phyloP scores from a whole-genome alignment of 1,284 basidiomycete genomes.

The Ceratobasidium sp. region DNA sequence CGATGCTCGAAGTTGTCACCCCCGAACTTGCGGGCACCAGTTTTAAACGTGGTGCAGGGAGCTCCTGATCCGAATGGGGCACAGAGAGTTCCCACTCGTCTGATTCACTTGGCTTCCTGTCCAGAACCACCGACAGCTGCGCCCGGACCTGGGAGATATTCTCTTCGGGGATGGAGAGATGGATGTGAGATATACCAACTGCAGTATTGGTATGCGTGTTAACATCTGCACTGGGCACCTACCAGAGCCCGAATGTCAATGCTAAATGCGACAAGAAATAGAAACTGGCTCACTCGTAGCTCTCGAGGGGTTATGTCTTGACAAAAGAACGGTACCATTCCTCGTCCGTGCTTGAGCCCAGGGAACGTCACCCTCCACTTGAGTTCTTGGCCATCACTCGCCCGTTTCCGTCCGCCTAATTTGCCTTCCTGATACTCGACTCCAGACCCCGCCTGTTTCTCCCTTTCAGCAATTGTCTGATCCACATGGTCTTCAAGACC shows the following conservation, averaged over 20 bases:
- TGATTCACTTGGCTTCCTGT: not conserved
- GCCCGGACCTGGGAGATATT: not conserved
- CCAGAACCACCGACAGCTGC: conserved; percentile 2
- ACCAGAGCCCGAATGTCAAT: too few species aligned
- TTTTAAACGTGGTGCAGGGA: not conserved
- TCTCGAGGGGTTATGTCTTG: conserved; percentile 70
- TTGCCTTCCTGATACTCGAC: conserved; percentile 60
- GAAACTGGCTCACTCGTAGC: conserved; percentile 60
- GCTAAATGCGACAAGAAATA: too few species aligned
- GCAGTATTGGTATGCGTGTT: conserved; percentile 3
- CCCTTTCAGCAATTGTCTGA: conserved; percentile 64
- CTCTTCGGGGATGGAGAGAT: not conserved
- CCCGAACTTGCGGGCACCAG: not conserved
- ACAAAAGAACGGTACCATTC: conserved; percentile 73
- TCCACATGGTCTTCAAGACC: conserved; percentile 59
- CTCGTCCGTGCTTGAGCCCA: conserved; percentile 48
- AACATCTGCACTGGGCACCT: not conserved
- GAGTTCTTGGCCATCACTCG: conserved; percentile 62
- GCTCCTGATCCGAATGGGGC: not conserved
- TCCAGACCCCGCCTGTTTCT: conserved; percentile 53
- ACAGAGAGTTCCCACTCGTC: conserved; percentile 5
- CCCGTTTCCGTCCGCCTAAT: conserved; percentile 63
- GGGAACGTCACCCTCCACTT: conserved; percentile 68
- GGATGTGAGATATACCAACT: not conserved
- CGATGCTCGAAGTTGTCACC: not conserved